Conservation (phyloP, 768 basidiomycete genomes). For the Ramaria sp. region DNA sequence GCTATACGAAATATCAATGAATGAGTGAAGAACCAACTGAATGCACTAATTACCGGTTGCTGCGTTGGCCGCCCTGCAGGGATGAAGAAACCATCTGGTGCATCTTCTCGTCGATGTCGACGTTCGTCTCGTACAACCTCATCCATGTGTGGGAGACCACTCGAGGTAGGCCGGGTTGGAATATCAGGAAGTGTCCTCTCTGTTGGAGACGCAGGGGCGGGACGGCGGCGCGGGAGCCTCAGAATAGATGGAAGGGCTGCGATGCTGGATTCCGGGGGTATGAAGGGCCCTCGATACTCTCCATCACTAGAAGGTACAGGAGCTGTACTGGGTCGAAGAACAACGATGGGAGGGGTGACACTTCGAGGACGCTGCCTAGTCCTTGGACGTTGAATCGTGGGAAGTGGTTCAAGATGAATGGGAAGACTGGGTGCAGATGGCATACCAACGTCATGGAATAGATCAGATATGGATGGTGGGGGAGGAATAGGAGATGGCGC, state of each 20-base stretch:
- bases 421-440: conserved; percentile 28
- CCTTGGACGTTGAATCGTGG: conserved; percentile 20
- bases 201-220: neutral
- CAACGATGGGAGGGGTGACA: conserved; percentile 16
- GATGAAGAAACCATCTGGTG: conserved; percentile 10
- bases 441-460: conserved; percentile 9
- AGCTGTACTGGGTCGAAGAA: conserved; percentile 17
- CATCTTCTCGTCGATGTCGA: conserved; percentile 11
- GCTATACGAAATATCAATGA: conserved; percentile 2
- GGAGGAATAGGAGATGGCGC: conserved; percentile 31
- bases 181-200: neutral
- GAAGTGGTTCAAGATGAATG: conserved; percentile 23
- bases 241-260: conserved; percentile 25
- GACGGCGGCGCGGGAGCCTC: conserved; percentile 10
- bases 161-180: neutral
- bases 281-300: conserved; percentile 1
- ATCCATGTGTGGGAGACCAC: neutral
- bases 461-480: conserved; percentile 6
- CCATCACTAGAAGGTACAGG: conserved; percentile 4
- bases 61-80: neutral
- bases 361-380: conserved; percentile 11
- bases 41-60: conserved; percentile 33
- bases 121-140: conserved; percentile 10
- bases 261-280: conserved; percentile 13
- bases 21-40: neutral